Evolutionary conservation across 176 grass and related monocot genomes (phyloP), one percentile per base, ranked within the genome.

Genomic region (Canna indica): DNA sequence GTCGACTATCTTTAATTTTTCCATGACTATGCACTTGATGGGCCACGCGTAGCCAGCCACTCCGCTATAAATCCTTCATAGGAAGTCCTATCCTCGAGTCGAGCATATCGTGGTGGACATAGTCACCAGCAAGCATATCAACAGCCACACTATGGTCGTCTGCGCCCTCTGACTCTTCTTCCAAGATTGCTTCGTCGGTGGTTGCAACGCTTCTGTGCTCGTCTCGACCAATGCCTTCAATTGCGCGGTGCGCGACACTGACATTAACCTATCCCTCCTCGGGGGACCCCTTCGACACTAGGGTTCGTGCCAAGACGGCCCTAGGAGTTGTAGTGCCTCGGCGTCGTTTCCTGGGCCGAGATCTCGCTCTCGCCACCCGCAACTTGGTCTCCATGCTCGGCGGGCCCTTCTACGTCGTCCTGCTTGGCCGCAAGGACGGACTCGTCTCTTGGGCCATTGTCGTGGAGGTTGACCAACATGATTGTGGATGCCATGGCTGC

Each of bases 271-370:
- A 17, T 66, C 63, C 34, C 63, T 66, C 63, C 63, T 34, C 7
- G n/a, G 63, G 63, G 18, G 63, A 66, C 63, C 34, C 63, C 35
- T 66, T 66, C 63, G 63, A 66, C 34, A 34, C 34, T 20, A 34
- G 38, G 34, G 63, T 66, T 7, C 63, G 63, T 20, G 33, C 63
- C 34, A 66, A 66, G 63, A 38, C 63, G 2, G 63, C 63, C 12
- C 63, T 66, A n/a, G 20, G 63, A 66, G 63, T 34, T 66, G 2
- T 20, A 2, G 11, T 66, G 63, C 63, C 63, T 34, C 33, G 63
- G 63, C 20, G 35, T 31, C 36, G 87, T 95, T n/a, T 73, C 53
- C 53, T 73, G 54, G 35, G 54, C 71, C 33, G 71, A 73, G 35
- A 60, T 60, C 53, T 73, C 14, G 71, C 71, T 3, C 54, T 73